Conservation (phyloP, 2,329 filamentous ascomycete genomes). For the Hymenoscyphus linearis region DNA sequence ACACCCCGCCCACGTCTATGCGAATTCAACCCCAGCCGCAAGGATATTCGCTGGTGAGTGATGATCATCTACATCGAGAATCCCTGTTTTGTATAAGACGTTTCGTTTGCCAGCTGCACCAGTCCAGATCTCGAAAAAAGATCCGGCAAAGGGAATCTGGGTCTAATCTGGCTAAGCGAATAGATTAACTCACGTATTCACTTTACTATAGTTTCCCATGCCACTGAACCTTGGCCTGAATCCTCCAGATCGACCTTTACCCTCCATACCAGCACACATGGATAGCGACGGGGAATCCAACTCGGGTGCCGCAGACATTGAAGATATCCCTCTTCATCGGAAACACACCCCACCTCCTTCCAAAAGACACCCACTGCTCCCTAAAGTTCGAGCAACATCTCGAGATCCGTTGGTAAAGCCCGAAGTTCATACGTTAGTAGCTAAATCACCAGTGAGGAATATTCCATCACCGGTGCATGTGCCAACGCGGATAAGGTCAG, state of each 20-base stretch:
- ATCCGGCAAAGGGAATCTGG: neutral
- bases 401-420: neutral
- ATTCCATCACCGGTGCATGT: neutral
- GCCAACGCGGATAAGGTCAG: slow-evolving; percentile 7
- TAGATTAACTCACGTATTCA: slow-evolving; percentile 10
- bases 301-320: slow-evolving; percentile 20
- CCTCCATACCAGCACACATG: slow-evolving; percentile 14
- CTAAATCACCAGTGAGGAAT: neutral
- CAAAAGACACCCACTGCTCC: neutral
- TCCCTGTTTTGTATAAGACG: slow-evolving; percentile 4
- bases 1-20: neutral
- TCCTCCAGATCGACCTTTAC: slow-evolving; percentile 12
- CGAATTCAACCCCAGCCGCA: slow-evolving; percentile 1
- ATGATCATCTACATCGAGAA: neutral
- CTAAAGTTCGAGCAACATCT: neutral
- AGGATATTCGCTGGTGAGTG: slow-evolving; percentile 16
- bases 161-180: neutral
- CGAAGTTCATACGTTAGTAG: slow-evolving; percentile 3
- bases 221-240: slow-evolving; percentile 11
- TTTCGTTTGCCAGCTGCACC: neutral
- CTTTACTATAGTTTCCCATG: slow-evolving; percentile 16
- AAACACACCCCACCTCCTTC: neutral
- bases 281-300: slow-evolving; percentile 17
- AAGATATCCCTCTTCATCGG: slow-evolving; percentile 23
- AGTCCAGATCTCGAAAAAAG: slow-evolving; percentile 1